Evolutionary conservation across 805 yeast species (phyloP).

Genomic region (Kodamaea fukazawae): DNA sequence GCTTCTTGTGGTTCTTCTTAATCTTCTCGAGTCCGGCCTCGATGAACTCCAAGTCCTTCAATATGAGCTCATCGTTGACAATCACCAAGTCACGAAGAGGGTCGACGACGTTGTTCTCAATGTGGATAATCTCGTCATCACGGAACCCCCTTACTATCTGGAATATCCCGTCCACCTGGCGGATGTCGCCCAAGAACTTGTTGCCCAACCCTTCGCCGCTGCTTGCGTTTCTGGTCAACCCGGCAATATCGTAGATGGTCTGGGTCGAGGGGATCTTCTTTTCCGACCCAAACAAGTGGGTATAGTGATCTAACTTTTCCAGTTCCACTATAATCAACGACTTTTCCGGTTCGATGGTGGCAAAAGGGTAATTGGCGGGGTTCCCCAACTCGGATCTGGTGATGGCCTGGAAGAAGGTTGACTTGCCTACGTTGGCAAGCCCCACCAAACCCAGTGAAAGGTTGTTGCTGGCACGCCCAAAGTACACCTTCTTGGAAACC

Average conservation of each 20-base stretch:
- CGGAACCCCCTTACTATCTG: conserved; percentile 66
- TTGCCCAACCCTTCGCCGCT: conserved; percentile 75
- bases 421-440: conserved; percentile 59
- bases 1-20: conserved; percentile 27
- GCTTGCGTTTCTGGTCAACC: conserved; percentile 55
- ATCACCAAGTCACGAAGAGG: conserved; percentile 63
- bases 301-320: conserved; percentile 45
- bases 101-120: conserved; percentile 56
- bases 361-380: conserved; percentile 61
- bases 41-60: conserved; percentile 60
- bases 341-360: conserved; percentile 73
- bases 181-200: conserved; percentile 63
- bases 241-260: conserved; percentile 60
- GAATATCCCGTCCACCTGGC: conserved; percentile 70
- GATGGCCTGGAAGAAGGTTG: conserved; percentile 50
- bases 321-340: conserved; percentile 20
- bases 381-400: conserved; percentile 58
- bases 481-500: conserved; percentile 12
- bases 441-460: conserved; percentile 45
- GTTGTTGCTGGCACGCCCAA: conserved; percentile 38
- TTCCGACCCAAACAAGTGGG: conserved; percentile 46
- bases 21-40: conserved; percentile 45
- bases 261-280: conserved; percentile 53
- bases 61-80: conserved; percentile 60
- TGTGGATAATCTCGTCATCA: conserved; percentile 64